Conservation (phyloP, 2,329 filamentous ascomycete genomes). For the Sporothrix mexicana region DNA sequence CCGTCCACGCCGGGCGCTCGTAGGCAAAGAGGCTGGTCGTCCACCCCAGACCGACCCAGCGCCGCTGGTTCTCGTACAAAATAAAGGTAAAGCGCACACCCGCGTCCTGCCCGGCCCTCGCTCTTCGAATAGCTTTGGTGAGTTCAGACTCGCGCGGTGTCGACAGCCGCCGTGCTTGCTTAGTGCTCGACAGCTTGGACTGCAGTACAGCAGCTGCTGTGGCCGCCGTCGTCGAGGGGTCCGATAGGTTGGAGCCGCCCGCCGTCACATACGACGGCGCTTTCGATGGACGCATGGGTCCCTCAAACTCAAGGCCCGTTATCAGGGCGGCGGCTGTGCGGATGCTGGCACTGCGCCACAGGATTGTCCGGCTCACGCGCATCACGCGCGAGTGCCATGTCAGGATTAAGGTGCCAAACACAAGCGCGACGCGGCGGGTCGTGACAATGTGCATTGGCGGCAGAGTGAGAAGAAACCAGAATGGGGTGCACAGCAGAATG, state of each 20-base stretch:
- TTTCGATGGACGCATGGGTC: constrained; percentile 47
- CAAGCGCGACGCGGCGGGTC: constrained; percentile 80
- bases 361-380: constrained; percentile 80
- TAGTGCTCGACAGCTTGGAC: constrained; percentile 41
- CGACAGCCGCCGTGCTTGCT: constrained; percentile 41
- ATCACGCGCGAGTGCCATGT: constrained; percentile 93
- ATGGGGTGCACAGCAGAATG: constrained; percentile 82
- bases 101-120: constrained; percentile 59
- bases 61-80: constrained; percentile 92
- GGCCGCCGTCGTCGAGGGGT: constrained; percentile 36
- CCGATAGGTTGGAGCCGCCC: constrained; percentile 39
- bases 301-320: constrained; percentile 79
- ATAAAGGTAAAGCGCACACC: constrained; percentile 97
- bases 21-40: constrained; percentile 89
- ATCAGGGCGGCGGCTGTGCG: constrained; percentile 72
- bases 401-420: constrained; percentile 81
- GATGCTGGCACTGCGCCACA: constrained; percentile 85
- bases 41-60: constrained; percentile 96
- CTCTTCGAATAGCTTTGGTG: constrained; percentile 51
- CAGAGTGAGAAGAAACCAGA: constrained; percentile 81
- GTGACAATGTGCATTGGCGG: constrained; percentile 86
- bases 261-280: constrained; percentile 40
- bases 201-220: constrained; percentile 36
- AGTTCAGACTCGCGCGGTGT: constrained; percentile 54
- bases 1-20: constrained; percentile 90